These are phyloP conservation scores for Astragalus glycyphyllos DNA, from an alignment of 306 rosid genomes.

Conservation along the genomic window DNA sequence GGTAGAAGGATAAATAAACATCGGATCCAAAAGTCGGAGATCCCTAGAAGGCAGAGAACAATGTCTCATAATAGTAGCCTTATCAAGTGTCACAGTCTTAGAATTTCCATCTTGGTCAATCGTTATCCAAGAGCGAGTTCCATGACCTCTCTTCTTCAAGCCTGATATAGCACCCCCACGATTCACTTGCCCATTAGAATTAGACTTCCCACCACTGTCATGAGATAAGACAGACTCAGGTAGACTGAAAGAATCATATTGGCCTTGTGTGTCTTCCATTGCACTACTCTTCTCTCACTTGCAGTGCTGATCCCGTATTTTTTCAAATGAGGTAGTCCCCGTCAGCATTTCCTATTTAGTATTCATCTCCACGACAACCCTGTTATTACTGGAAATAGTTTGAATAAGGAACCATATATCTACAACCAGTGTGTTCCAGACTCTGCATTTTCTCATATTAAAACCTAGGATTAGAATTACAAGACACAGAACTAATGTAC, in stretches of 20 bases:
- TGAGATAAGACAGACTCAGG: conserved; percentile 46
- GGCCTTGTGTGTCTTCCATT: conserved; percentile 60
- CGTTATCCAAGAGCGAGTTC: conserved; percentile 95
- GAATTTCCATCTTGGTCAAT: conserved; percentile 70
- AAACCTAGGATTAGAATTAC: conserved; percentile 34
- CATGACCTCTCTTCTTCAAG: conserved; percentile 90
- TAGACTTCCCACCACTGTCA: conserved; percentile 38
- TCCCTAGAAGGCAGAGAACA: conserved; percentile 95
- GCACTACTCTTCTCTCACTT: conserved; percentile 34
- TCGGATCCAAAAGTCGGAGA: conserved; percentile 89
- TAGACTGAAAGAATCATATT: conserved; percentile 42
- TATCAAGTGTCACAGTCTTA: conserved; percentile 77
- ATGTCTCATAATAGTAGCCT: conserved; percentile 86
- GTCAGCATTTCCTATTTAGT: conserved; percentile 12
- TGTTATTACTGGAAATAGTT: conserved; percentile 11
- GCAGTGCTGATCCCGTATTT: conserved; percentile 28
- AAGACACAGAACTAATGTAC: conserved; percentile 19
- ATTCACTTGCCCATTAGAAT: conserved; percentile 45
- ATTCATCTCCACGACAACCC: conserved; percentile 38
- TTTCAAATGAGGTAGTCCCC: conserved; percentile 20
- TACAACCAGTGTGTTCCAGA: conserved; percentile 29
- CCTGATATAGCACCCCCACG: conserved; percentile 56
- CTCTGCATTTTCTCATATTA: conserved; percentile 31
- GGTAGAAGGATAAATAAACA: conserved; percentile 90
- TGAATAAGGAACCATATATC: neutral